phyloP scores from a whole-genome alignment of 768 basidiomycete species.

The Boletus pseudopeckii region DNA sequence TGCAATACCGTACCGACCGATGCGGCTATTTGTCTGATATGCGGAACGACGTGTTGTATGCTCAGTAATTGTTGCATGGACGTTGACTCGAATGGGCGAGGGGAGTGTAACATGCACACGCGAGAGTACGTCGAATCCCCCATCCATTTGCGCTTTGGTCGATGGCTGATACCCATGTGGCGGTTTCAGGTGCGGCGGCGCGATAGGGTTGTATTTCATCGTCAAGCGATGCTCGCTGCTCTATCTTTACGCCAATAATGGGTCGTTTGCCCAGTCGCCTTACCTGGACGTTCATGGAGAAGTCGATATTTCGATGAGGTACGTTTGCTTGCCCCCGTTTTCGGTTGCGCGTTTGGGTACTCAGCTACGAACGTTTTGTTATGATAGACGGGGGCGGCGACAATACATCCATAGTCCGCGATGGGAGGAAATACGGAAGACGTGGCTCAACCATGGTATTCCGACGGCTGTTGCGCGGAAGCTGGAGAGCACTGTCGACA shows the following conservation, averaged over 20 bases:
- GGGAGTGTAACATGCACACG: constrained; percentile 95
- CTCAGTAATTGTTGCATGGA: constrained; percentile 91
- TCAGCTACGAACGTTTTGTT: background rate
- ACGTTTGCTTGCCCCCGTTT: constrained; percentile 14
- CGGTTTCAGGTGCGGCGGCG: constrained; percentile 75
- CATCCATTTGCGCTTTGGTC: background rate
- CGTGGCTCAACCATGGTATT: constrained; percentile 87
- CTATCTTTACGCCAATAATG: constrained; percentile 84
- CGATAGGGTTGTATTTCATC: constrained; percentile 84
- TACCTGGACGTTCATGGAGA: constrained; percentile 96
- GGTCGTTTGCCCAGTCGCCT: constrained; percentile 84
- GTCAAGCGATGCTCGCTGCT: constrained; percentile 89
- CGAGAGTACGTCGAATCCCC: constrained; percentile 66
- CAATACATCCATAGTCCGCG: constrained; percentile 83
- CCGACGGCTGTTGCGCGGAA: constrained; percentile 88
- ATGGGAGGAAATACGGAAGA: constrained; percentile 88
- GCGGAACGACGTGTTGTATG: constrained; percentile 84
- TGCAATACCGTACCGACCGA: constrained; percentile 80
- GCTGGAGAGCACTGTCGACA: constrained; percentile 81
- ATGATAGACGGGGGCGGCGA: constrained; percentile 72
- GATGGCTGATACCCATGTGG: background rate
- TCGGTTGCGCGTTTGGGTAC: background rate
- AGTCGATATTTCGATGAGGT: constrained; percentile 90
- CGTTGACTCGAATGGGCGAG: constrained; percentile 49
- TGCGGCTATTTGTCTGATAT: constrained; percentile 89